These are phyloP conservation scores for Clavispora carvajalis DNA, from an alignment of 805 yeast genomes.

Conservation along the genomic window DNA sequence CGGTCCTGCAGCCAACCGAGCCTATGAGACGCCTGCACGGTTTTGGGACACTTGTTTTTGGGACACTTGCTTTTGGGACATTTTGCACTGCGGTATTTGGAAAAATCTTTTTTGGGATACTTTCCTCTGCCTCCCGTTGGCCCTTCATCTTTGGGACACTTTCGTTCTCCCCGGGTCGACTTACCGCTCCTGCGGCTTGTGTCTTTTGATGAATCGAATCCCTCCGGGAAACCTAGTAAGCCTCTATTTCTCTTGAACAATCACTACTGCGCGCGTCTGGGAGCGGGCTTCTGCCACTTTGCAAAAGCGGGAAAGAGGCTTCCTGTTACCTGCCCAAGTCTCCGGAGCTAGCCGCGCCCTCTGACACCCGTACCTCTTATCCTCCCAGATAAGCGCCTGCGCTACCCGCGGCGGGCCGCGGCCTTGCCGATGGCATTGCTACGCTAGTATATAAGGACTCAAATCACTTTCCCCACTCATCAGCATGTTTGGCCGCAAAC, in stretches of 20 bases:
- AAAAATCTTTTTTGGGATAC: slow-evolving; percentile 4
- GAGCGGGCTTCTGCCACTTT: too few relatives aligned
- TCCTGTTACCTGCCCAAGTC: too few relatives aligned
- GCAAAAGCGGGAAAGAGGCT: too few relatives aligned
- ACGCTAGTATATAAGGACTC: not conserved
- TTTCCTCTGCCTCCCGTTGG: not conserved
- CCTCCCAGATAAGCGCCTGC: not conserved
- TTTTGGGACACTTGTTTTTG: not conserved
- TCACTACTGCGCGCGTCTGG: too few relatives aligned
- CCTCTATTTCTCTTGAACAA: too few relatives aligned
- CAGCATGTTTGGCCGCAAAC: not conserved
- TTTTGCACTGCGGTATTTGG: not conserved
- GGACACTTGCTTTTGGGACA: slow-evolving; percentile 4
- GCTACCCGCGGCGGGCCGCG: not conserved
- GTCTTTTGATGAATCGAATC: too few relatives aligned
- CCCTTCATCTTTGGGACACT: not conserved
- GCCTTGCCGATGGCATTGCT: not conserved
- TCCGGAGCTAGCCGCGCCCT: too few relatives aligned
- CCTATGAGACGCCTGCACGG: slow-evolving; percentile 3
- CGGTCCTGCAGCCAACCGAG: too few relatives aligned
- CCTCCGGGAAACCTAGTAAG: too few relatives aligned
- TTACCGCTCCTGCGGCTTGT: not conserved
- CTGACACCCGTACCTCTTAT: too few relatives aligned
- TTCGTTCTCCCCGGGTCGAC: not conserved
- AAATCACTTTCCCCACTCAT: too few relatives aligned